Evolutionary conservation across 305 asterid genomes (phyloP).

Genomic region (Rubia peregrina): DNA sequence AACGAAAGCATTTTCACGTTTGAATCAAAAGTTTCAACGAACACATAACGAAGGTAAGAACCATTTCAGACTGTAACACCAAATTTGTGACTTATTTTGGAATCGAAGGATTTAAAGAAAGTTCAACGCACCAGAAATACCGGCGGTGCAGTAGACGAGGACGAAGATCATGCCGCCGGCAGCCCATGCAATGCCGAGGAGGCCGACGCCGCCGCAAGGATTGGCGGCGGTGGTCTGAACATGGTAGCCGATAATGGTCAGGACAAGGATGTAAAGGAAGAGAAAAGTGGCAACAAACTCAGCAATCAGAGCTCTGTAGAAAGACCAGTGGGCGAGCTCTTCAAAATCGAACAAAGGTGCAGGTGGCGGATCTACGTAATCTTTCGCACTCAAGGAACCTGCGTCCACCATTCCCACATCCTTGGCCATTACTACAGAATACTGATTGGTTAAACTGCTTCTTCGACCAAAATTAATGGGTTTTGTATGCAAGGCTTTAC

Average conservation of each 20-base stretch:
- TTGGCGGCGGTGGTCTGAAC: constrained; percentile 29
- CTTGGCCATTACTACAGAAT: constrained; percentile 13
- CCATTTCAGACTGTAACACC: too few species aligned
- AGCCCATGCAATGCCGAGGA: constrained; percentile 85
- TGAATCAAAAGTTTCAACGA: too few species aligned
- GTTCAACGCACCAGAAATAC: constrained; percentile 51
- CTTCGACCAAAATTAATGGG: background rate
- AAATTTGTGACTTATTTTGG: too few species aligned
- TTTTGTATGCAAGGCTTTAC: background rate
- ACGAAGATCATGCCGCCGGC: constrained; percentile 80
- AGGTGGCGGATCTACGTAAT: constrained; percentile 83
- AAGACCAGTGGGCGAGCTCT: constrained; percentile 70
- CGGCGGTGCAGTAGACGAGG: constrained; percentile 85
- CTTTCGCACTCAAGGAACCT: constrained; percentile 38
- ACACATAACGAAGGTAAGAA: too few species aligned
- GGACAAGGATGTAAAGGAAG: constrained; percentile 65
- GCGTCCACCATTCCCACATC: constrained; percentile 17
- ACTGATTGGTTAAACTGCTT: too few species aligned
- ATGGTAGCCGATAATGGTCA: constrained; percentile 63
- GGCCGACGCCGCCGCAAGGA: constrained; percentile 63
- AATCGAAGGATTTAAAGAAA: too few species aligned
- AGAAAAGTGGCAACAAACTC: constrained; percentile 76
- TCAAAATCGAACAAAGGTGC: constrained; percentile 53
- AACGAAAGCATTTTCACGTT: too few species aligned
- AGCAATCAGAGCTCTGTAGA: constrained; percentile 68